Conservation (phyloP, 148 eudicot species). For the Simmondsia chinensis region DNA sequence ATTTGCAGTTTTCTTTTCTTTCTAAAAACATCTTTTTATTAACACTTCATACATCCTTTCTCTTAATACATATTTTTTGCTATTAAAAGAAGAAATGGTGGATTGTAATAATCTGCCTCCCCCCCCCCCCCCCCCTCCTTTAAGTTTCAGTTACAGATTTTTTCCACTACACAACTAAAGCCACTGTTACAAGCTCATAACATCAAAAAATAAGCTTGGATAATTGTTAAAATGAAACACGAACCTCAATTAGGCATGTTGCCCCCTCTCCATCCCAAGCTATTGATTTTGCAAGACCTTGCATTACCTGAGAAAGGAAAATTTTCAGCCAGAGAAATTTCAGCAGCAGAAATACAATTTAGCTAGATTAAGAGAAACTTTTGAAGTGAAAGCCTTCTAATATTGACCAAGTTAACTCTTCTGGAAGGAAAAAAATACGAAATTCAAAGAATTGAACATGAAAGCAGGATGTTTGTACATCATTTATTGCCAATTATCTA, state of each 20-base stretch:
- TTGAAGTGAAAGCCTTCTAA: background rate
- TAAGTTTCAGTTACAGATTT: no score
- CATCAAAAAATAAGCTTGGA: background rate
- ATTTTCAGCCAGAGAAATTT: background rate
- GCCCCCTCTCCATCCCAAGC: constrained; percentile 99
- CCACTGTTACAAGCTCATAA: no score
- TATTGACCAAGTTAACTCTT: background rate
- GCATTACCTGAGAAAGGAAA: constrained; percentile 70
- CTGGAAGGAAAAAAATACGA: background rate
- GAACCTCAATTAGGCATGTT: constrained; percentile 94
- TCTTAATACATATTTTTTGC: no score
- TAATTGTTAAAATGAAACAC: background rate
- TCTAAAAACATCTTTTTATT: no score
- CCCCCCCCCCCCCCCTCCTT: no score
- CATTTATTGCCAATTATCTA: no score
- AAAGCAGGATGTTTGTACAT: background rate
- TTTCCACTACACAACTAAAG: no score
- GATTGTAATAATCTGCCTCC: no score
- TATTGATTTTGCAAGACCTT: constrained; percentile 95
- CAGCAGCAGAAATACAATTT: no score
- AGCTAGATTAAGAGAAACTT: background rate
- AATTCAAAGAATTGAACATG: background rate
- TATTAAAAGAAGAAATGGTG: no score
- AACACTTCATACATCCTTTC: no score
- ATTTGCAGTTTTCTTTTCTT: no score